A percentile compares a stretch with the other conserved stretches of the same genome.
Conservation (phyloP, 164 flowering plant genomes). For the Aristolochia fimbriata region DNA sequence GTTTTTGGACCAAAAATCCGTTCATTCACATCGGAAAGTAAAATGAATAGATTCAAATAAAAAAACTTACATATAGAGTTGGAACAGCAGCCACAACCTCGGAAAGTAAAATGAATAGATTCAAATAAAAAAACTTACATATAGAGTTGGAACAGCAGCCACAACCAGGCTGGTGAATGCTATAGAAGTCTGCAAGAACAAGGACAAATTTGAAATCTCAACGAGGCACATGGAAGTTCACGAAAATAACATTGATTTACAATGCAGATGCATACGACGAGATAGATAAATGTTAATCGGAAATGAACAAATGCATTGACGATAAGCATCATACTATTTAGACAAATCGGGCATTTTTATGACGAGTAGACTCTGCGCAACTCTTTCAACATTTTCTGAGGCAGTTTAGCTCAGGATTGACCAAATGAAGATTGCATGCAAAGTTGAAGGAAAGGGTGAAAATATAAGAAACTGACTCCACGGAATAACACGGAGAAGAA, state of each 20-base stretch:
- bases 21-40: neutral
- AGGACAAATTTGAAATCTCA: constrained; percentile 6
- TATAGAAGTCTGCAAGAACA: constrained; percentile 55
- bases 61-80: constrained; percentile 51
- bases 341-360: too few relatives aligned
- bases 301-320: too few relatives aligned
- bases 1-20: too few relatives aligned
- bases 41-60: neutral
- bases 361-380: too few relatives aligned
- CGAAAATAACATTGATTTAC: neutral
- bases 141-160: constrained; percentile 66
- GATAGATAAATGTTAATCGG: too few relatives aligned
- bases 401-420: too few relatives aligned
- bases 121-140: constrained; percentile 32
- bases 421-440: too few relatives aligned
- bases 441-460: too few relatives aligned
- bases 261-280: neutral
- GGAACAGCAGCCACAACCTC: constrained; percentile 63
- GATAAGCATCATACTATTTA: too few relatives aligned
- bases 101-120: neutral
- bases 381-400: too few relatives aligned
- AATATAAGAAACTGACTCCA: too few relatives aligned
- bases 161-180: constrained; percentile 64
- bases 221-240: neutral
- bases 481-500: too few relatives aligned